These are phyloP conservation scores for Cutaneotrichosporon mucoides DNA, from an alignment of 1,284 basidiomycete genomes.

Conservation along the genomic window DNA sequence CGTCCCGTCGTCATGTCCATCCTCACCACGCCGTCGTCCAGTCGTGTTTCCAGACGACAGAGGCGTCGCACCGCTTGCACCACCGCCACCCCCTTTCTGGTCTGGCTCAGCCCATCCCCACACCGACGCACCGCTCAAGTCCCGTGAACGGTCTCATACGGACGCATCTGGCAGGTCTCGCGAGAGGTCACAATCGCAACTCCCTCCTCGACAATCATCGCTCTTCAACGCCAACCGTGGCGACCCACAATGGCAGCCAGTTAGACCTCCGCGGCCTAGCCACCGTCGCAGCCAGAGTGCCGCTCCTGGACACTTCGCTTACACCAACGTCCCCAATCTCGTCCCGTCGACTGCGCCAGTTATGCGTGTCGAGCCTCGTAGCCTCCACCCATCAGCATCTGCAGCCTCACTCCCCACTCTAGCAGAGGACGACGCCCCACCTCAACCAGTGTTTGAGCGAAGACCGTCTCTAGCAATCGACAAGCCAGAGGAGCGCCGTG, in stretches of 20 bases:
- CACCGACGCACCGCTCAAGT: conserved; percentile 8
- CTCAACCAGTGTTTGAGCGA: too few relatives aligned
- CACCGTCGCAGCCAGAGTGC: conserved; percentile 5
- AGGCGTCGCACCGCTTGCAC: not conserved
- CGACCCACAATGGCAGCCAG: not conserved
- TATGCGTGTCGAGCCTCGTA: not conserved
- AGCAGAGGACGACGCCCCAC: conserved; percentile 3
- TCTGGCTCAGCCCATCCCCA: conserved; percentile 5
- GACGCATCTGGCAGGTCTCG: not conserved
- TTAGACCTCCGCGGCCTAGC: not conserved
- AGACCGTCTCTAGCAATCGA: too few relatives aligned
- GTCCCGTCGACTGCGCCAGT: not conserved
- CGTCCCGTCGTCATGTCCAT: conserved; percentile 8
- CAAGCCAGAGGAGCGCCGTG: not conserved
- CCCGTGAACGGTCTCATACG: not conserved
- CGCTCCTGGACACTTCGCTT: not conserved
- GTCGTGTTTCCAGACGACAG: not conserved
- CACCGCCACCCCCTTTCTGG: conserved; percentile 10
- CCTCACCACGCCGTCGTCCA: conserved; percentile 5
- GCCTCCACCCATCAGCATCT: not conserved
- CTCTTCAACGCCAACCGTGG: not conserved
- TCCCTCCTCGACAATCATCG: conserved; percentile 2
- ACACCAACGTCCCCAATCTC: not conserved
- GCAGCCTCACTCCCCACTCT: conserved; percentile 7
- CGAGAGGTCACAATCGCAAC: not conserved